Evolutionary conservation across 495 filamentous ascomycete genomes (phyloP), one percentile per base, ranked within the genome.

Genomic region (Lasiosphaeria hispida): DNA sequence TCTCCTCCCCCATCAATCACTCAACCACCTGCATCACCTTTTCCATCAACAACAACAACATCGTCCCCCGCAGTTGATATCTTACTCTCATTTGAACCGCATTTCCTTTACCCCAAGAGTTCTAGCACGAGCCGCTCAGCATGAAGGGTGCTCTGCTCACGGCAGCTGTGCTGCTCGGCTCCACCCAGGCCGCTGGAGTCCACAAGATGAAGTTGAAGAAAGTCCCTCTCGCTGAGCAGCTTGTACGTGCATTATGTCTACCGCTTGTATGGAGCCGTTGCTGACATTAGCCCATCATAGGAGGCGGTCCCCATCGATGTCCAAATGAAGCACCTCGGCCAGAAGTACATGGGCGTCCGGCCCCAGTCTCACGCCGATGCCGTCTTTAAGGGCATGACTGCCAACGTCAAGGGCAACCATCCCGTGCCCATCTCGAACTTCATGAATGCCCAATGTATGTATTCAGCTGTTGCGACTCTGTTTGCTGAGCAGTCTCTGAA

Each of bases 161-260:
- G 67, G 86, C 91, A 77, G 87, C 87, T 63, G 77, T 84, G 84
- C 84, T 96, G 85, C 80, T 95, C 70, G 85, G 89, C 78, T 85
- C 87, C 73, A 86, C 88, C 64, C 81, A 88, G 69, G 92, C 89
- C 58, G 90, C 85, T 68, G 80, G 23, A 30, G 23, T 94, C 41
- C 91, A 96, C 81, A 93, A 89, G 82, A 83, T 96, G 80, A 95
- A 95, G 81, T 86, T 99, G 65, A 88, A 96, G 83, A 99, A 99
- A 85, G 78, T 97, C 53, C 90, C 95, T 59, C 80, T 97, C 39
- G 80, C 87, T 18, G 90, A 97, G 73, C 93, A 97, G 77, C 84
- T 99, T 66, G 92, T 95, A 80, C 66, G 88, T 81, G 33, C 41
- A 39, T 41, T 40, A 41, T 44, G 15, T 36, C 37, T 30, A 19